These are phyloP conservation scores for Auricularia sp. DNA, from an alignment of 768 basidiomycete genomes.

Conservation along the genomic window DNA sequence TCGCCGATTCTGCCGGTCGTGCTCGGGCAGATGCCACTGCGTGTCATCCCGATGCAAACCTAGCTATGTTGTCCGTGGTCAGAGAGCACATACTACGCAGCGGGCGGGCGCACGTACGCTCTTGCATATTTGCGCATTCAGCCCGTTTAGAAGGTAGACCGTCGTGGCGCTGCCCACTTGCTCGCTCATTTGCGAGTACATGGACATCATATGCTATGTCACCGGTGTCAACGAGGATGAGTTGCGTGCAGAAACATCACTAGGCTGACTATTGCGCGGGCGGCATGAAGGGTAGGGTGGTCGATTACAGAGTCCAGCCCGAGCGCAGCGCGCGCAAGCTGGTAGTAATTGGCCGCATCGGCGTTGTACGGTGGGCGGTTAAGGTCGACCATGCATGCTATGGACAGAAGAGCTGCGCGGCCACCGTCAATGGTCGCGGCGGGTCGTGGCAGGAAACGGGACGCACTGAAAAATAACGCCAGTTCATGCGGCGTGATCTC, in stretches of 20 bases:
- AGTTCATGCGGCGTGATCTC: not conserved
- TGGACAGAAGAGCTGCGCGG: conserved; percentile 26
- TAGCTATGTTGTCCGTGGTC: not conserved
- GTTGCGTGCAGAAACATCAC: not conserved
- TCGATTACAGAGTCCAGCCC: not conserved
- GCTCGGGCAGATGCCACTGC: not conserved
- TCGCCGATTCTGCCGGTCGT: not conserved
- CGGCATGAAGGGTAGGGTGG: not conserved
- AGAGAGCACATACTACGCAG: not conserved
- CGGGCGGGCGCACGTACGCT: not conserved
- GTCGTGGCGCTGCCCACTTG: not conserved
- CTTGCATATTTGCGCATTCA: not conserved
- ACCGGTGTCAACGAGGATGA: not conserved
- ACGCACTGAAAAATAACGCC: not conserved
- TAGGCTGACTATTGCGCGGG: not conserved
- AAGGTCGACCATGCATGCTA: not conserved
- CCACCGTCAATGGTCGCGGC: conserved; percentile 31
- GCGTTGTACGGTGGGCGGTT: not conserved
- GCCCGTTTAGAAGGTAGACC: not conserved
- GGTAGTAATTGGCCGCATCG: not conserved
- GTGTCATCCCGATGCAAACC: not conserved
- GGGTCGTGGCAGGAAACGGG: not conserved
- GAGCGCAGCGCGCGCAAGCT: not conserved
- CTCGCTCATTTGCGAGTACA: not conserved
- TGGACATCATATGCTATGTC: not conserved